Evolutionary conservation across 768 basidiomycete genomes (phyloP).

Genomic region (Serendipita indica): DNA sequence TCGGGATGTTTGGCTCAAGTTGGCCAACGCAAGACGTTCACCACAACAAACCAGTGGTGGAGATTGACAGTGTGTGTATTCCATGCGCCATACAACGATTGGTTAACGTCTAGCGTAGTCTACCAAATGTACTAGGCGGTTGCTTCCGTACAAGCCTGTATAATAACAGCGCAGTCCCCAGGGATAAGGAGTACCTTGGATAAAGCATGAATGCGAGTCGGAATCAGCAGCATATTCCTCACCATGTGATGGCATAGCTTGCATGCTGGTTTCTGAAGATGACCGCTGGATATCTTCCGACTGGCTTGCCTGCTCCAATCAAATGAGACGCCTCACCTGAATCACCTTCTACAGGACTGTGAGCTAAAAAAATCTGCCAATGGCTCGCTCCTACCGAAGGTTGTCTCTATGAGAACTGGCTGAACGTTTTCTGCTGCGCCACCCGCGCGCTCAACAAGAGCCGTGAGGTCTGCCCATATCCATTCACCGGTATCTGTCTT

Average conservation of each 20-base stretch:
- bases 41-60: too few relatives aligned
- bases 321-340: constrained; percentile 51
- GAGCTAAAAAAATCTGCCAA: not conserved
- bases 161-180: constrained; percentile 74
- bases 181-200: constrained; percentile 76
- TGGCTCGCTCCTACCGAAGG: constrained; percentile 52
- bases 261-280: constrained; percentile 88
- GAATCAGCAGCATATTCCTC: constrained; percentile 8
- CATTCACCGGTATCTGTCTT: constrained; percentile 62
- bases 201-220: constrained; percentile 3
- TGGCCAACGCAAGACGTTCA: too few relatives aligned
- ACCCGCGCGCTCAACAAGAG: constrained; percentile 66
- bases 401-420: constrained; percentile 79
- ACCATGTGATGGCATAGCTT: constrained; percentile 95
- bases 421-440: constrained; percentile 60
- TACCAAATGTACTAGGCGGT: not conserved
- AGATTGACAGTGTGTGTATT: too few relatives aligned
- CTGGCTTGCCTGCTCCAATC: constrained; percentile 58
- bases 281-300: constrained; percentile 69
- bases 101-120: too few relatives aligned
- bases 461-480: constrained; percentile 81
- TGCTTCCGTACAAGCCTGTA: constrained; percentile 33
- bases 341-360: constrained; percentile 54
- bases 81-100: too few relatives aligned
- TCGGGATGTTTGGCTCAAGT: too few relatives aligned